Evolutionary conservation across 495 filamentous ascomycete genomes (phyloP), one percentile per base, ranked within the genome.

Genomic region (Collariella sp.): DNA sequence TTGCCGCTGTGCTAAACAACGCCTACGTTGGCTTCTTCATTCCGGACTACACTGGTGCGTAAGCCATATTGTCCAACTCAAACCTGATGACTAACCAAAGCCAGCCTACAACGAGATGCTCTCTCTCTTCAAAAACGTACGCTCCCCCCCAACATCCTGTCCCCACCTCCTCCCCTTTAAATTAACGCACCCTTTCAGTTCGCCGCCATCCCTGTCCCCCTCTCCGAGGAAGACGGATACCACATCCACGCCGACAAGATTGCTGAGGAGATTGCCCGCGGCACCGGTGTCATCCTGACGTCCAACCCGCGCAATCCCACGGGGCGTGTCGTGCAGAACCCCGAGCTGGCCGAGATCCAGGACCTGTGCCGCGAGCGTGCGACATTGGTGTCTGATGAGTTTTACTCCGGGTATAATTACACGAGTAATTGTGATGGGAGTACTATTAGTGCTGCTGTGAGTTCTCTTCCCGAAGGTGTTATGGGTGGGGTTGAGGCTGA

Each of bases 291-390:
- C 56, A 89, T 97, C 56, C 71, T 96, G 43, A 96, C 91, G 26
- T 95, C 89, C n/a, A 96, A 96, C 73, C 91, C 91, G 23, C 83
- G 91, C 49, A 97, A 96, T 71, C 91, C 91, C 0, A 95, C 91
- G n/a, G 91, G 91, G 38, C 81, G 85, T 52, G 86, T 95, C 40
- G 81, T 95, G 19, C 76, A 75, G 59, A 87, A 87, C 61, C 85
- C 88, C 1, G 83, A 91, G 65, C 76, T 97, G 46, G 84, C 84
- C 35, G 76, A 88, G 67, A 93, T 96, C 63, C 88, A 96, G 71
- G 85, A 95, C 60, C 85, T 96, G 61, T 94, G 88, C 76, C 83
- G 89, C 57, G 88, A 88, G 63, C 84, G 88, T 26, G 89, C 88
- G 11, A 96, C 91, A 1, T 74, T 97, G 46, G 89, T 97, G 53